A percentile compares a stretch with the other conserved stretches of the same genome.
Evolutionary conservation across 345 rosid species (phyloP).

Genomic region (Pelargonium nanum): DNA sequence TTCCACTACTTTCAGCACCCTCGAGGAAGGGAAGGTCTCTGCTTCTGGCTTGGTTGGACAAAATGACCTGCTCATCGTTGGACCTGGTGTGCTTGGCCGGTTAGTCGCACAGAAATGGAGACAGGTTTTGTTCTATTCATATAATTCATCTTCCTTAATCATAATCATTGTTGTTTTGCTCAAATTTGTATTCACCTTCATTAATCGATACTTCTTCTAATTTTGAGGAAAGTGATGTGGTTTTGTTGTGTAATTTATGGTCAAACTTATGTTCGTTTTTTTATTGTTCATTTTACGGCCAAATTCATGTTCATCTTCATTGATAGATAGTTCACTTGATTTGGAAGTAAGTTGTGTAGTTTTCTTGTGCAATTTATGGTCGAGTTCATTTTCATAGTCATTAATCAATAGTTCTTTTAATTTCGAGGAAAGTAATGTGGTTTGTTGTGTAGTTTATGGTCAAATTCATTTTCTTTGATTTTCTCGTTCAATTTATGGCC

Average conservation of each 20-base stretch:
- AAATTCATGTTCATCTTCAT: too few relatives aligned
- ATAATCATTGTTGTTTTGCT: background rate
- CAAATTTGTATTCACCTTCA: background rate
- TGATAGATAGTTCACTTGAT: too few relatives aligned
- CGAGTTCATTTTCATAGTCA: background rate
- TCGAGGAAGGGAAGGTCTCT: conserved; percentile 33
- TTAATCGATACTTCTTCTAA: background rate
- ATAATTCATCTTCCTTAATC: background rate
- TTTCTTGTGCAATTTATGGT: too few relatives aligned
- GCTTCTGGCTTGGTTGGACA: conserved; percentile 44
- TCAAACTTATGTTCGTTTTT: background rate
- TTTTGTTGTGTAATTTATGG: background rate
- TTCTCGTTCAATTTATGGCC: too few relatives aligned
- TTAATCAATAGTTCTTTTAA: background rate
- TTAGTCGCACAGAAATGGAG: conserved; percentile 83
- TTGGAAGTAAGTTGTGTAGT: too few relatives aligned
- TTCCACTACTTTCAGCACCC: too few relatives aligned
- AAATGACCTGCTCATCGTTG: conserved; percentile 73
- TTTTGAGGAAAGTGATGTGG: background rate
- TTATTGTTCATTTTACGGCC: too few relatives aligned
- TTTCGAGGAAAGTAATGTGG: background rate
- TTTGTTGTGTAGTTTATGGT: background rate
- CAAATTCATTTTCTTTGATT: background rate
- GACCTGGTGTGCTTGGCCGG: conserved; percentile 97
- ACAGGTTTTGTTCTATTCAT: conserved; percentile 34